Base-by-base conservation (phyloP, 2,329 filamentous ascomycete genomes). In the Cladosporium sp. region DNA sequence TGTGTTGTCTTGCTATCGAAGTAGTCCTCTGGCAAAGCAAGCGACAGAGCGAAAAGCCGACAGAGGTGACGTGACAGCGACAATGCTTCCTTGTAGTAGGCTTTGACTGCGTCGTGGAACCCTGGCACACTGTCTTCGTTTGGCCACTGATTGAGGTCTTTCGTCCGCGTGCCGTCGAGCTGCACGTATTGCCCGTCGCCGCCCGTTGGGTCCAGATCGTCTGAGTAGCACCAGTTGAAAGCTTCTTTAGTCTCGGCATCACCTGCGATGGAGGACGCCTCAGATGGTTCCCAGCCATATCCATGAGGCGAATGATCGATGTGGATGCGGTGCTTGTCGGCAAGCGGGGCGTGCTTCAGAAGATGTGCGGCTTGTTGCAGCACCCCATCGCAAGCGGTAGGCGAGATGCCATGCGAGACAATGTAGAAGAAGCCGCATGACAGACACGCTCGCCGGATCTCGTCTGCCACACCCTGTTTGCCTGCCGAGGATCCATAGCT, bases 211-310 rank as follows among this genome's bases (percentile, higher is more conserved):
- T 77, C 76, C 5, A 78, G 66, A 8, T 63, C 69, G 19, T 63
- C 66, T 63, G 77, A 75, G 57, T 78, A 78, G 6, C 73, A 72
- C 65, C 72, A 76, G 52, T 77, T 77, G 65, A 76, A 77, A 1
- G 70, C 73, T 55, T 77, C 73, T 58, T 77, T 77, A 0, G 71
- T 72, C 64, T 78, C 75, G 15, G 69, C 65, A 7, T 63, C 63
- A 12, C 64, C 67, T 19, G 63, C 62, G 17, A 76, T 70, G 9
- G 71, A 74, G 0, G 74, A 76, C 55, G 71, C 75, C 45, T 74
- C 72, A 30, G 71, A 69, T 3, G 75, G 75, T 60, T 77, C 75
- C 69, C 70, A 78, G 0, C 75, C 75, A 36, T 75, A 69, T 36
- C 75, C 72, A 42, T 75, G 70, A 8, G 70, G 69, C 19, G 71